Evolutionary conservation across 257 asterid genomes (phyloP).

Genomic region (Fraxinus americana): DNA sequence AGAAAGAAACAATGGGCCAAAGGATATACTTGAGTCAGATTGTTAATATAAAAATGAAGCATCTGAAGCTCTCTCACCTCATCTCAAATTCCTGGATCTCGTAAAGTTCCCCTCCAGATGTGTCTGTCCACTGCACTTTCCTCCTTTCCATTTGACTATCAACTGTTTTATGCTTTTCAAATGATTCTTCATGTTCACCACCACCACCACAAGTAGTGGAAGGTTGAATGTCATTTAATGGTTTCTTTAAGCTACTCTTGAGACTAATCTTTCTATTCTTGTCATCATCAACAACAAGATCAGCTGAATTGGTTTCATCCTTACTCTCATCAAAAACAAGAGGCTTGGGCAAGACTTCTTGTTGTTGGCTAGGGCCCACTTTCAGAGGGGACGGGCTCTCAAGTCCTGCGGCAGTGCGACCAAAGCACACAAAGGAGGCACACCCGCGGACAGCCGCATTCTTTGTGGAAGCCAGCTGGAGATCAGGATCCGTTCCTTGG

Average conservation of each 20-base stretch:
- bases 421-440: slow-evolving; percentile 83
- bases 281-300: slow-evolving; percentile 39
- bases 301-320: slow-evolving; percentile 34
- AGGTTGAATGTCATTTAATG: slow-evolving; percentile 31
- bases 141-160: slow-evolving; percentile 52
- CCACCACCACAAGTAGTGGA: slow-evolving; percentile 30
- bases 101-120: slow-evolving; percentile 77
- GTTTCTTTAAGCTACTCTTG: slow-evolving; percentile 82
- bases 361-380: slow-evolving; percentile 70
- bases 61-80: slow-evolving; percentile 56
- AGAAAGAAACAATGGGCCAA: slow-evolving; percentile 1
- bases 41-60: slow-evolving; percentile 6
- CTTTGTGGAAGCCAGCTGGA: slow-evolving; percentile 95
- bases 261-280: slow-evolving; percentile 37
- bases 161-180: slow-evolving; percentile 38
- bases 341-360: slow-evolving; percentile 48
- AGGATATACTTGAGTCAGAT: slow-evolving; percentile 1
- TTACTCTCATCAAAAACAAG: slow-evolving; percentile 42
- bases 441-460: slow-evolving; percentile 71
- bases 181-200: slow-evolving; percentile 32
- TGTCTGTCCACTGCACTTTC: slow-evolving; percentile 95
- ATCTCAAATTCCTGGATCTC: slow-evolving; percentile 92
- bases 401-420: slow-evolving; percentile 70
- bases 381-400: slow-evolving; percentile 71
- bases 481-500: slow-evolving; percentile 77